Base-by-base conservation (phyloP, 108 stramenopile species). In the Fragilaria radians region DNA sequence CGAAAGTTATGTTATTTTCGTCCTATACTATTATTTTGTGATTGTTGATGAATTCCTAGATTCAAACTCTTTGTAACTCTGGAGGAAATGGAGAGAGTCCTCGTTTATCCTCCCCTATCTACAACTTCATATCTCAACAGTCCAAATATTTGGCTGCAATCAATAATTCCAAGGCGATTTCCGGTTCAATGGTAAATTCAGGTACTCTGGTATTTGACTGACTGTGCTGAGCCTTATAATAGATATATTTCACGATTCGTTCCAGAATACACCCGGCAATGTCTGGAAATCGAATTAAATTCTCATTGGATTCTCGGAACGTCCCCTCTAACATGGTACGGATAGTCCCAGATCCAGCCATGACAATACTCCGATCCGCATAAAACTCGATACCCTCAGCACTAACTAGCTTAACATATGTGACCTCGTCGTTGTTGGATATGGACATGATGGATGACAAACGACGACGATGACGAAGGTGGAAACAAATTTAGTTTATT, bases 131-230 rank as follows among this genome's bases (percentile, higher is more conserved):
- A n/a, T 49, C 23, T 79, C 56, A 92, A 62, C 85, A 86, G 54
- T 88, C 82, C 46, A 92, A 58, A 69, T 89, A 92, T 50, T 83
- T 88, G 11, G 91, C 81, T 1, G 87, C 91, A 73, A 92, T 83
- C 36, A 92, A 48, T 7, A 92, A 65, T 65, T 92, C 91, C 52
- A 92, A 68, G 14, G 91, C 87, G 57, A 84, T 54, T 54, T 93
- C 91, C 14, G 91, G 91, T 57, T 89, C 86, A 55, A 93, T 93
- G 21, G 65, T 57, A 71, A 93, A 93, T 32, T 93, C 83, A 0
- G 91, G 91, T 56, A 93, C 77, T 9, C 85, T 70, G 19, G 74
- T 45, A 19, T 68, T 61, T 18, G 80, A 70, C 24, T 85, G 77
- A n/a, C 70, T 67, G 48, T 85, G 70, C 45, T 78, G 63, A 52